Base-by-base conservation (phyloP, 2,329 filamentous ascomycete genomes). In the Colletotrichum chrysophilum region DNA sequence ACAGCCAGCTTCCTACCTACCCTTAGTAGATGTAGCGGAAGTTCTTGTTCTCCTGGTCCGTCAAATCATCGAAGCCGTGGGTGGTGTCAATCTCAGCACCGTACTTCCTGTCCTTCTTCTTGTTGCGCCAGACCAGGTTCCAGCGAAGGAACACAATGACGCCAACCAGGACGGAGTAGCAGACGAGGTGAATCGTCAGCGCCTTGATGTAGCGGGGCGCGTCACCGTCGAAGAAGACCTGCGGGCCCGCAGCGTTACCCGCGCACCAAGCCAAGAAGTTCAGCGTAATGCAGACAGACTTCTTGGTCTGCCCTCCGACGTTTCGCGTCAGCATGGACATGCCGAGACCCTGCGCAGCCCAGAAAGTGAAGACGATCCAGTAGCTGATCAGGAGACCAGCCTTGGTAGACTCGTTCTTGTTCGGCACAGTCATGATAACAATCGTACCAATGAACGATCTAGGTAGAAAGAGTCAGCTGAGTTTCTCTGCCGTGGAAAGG, bases 221-320 rank as follows among this genome's bases (percentile, higher is more conserved):
- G 60, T 85, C 83, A 12, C 73, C 74, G 4, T 78, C 75, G 16
- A 80, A 78, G 66, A 85, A 86, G 55, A 86, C 80, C 52, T 84
- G 81, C 21, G 84, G 84, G 0, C 83, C 84, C 4, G 82, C 79
- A 43, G 85, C 84, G 52, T 86, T 86, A 4, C 85, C 85, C 8
- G 81, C 80, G 52, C 83, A 85, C 70, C 85, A 85, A 16, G 80
- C 82, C 9, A 86, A 71, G 70, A 86, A 85, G 32, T 83, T 80
- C 74, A 85, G 77, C 0, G 83, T 81, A 1, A 83, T 84, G 52
- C 84, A 81, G 1, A 83, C 83, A 76, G 84, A 82, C 71, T 85
- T 86, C 77, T 86, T 86, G 8, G 84, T 85, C 60, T 84, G 67
- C 7, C 67, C 67, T 24, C 67, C 67, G 26, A 70, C 67, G 56